phyloP scores from a whole-genome alignment of 345 rosid genomes.

The Jatropha curcas region DNA sequence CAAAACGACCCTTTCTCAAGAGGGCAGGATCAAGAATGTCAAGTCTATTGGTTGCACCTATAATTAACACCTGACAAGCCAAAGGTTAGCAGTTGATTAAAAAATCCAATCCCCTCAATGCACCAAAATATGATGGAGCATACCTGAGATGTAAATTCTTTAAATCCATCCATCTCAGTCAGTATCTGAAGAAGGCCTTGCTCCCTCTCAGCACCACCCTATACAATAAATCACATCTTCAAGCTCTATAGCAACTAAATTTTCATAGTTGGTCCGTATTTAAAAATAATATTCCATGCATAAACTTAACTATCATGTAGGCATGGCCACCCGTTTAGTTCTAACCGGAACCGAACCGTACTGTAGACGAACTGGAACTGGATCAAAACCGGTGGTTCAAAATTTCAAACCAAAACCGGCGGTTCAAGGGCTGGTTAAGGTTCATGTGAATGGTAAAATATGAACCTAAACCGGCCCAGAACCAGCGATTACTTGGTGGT shows the following conservation, averaged over 20 bases:
- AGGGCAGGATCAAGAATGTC: slow-evolving; percentile 97
- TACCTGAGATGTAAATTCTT: slow-evolving; percentile 87
- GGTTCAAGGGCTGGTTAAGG: no score
- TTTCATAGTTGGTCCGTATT: neutral
- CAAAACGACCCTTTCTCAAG: slow-evolving; percentile 95
- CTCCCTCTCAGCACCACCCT: slow-evolving; percentile 99
- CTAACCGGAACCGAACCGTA: no score
- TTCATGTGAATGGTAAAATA: no score
- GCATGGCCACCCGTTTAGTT: no score
- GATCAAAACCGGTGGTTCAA: no score
- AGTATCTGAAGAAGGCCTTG: slow-evolving; percentile 97
- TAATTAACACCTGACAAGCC: slow-evolving; percentile 72
- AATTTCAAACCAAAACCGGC: no score
- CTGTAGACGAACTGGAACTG: no score
- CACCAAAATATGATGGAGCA: slow-evolving; percentile 19
- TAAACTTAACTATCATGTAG: neutral
- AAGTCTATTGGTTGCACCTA: slow-evolving; percentile 96
- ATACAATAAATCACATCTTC: slow-evolving; percentile 17
- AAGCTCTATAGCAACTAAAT: neutral
- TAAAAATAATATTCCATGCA: neutral
- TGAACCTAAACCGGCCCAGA: no score
- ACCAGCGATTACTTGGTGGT: no score
- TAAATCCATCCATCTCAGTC: slow-evolving; percentile 98
- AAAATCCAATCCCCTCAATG: slow-evolving; percentile 9
- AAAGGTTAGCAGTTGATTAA: slow-evolving; percentile 30